Evolutionary conservation across 2,329 filamentous ascomycete species (phyloP), one percentile per base, ranked within the genome.

Genomic region (Diaporthe sp.): DNA sequence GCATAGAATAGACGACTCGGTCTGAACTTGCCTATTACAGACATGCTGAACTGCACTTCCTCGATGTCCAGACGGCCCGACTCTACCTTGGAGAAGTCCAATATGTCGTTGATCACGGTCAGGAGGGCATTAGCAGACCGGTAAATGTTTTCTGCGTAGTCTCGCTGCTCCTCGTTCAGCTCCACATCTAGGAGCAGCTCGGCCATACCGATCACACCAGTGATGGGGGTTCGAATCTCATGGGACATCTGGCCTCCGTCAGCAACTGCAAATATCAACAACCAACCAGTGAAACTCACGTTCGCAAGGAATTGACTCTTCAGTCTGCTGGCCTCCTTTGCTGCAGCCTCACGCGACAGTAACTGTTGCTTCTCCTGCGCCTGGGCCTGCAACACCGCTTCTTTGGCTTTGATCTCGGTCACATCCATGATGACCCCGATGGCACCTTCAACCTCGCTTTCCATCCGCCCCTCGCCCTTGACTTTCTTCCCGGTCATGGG

Each of bases 381-480:
- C 78, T 93, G 90, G 74, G 88, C 86, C 74, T 89, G 87, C 19
- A 95, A 82, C 52, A 92, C 90, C 55, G 88, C 85, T 77, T 93
- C 92, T 71, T 91, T 88, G 73, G 89, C 86, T 77, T 92, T 92
- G 38, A 95, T 82, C 78, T 95, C 92, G 0, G 94, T 95, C 8
- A 95, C 90, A 79, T 96, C 93, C 89, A 95, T 93, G 60, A 93
- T 92, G n/a, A 95, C 90, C 2, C 93, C 93, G 73, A 95, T 94
- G 3, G 94, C 92, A 1, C 93, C 93, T 76, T 94, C 91, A n/a
- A 95, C 87, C 67, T 85, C 88, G 4, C 85, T 82, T 19, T 89
- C 86, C 19, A 83, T 84, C 77, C 86, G 86, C 19, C 87, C 85
- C 19, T 90, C 89, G 40, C 86, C 85, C 2, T 88, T 85, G 35